Evolutionary conservation across 202 grass and related monocot species (phyloP), one percentile per base, ranked within the genome.

Genomic region (Carex sylvatica): DNA sequence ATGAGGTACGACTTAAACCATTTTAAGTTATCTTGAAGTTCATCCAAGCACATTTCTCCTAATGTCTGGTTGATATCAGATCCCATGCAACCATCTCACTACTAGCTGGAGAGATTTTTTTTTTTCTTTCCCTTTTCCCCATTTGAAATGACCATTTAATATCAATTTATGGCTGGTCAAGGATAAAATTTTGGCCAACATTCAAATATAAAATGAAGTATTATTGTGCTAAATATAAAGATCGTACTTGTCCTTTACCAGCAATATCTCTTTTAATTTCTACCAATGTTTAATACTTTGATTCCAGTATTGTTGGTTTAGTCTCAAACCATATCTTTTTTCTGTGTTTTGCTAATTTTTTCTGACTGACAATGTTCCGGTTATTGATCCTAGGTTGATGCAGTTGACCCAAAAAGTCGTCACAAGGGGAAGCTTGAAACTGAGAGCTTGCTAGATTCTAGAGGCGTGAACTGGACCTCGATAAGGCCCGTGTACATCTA

Each of bases 341-440:
- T 35, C 23, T n/a, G 22, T 6, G 10, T 80, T 15, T 15, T 42
- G 15, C 16, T 44, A 19, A 61, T 46, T 5, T 65, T 49, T 28
- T 42, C 31, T 80, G 19, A 16, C 2, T 54, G 3, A 10, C 5
- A 38, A 31, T 11, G 9, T 2, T 80, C 19, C 18, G 2, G 15
- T 16, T 33, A n/a, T 64, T 22, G n/a, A 47, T 12, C 35, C 28
- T 59, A 98, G 96, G 83, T n/a, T 5, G 96, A 98, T 71, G 91
- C 96, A 2, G 91, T 92, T 20, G 96, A 98, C 89, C 92, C 96
- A 5, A 98, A 98, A 53, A 98, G 96, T 85, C 85, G 96, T 63
- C 96, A 95, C 89, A 98, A 98, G 87, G 96, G 96, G 36, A 98
- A 98, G 86, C 96, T 98, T 61, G 92, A 98, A 87, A 98, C 96